A percentile compares a stretch with the other conserved stretches of the same genome.
Conservation (phyloP, 352 stramenopile species). For the Phytophthora boehmeriae region DNA sequence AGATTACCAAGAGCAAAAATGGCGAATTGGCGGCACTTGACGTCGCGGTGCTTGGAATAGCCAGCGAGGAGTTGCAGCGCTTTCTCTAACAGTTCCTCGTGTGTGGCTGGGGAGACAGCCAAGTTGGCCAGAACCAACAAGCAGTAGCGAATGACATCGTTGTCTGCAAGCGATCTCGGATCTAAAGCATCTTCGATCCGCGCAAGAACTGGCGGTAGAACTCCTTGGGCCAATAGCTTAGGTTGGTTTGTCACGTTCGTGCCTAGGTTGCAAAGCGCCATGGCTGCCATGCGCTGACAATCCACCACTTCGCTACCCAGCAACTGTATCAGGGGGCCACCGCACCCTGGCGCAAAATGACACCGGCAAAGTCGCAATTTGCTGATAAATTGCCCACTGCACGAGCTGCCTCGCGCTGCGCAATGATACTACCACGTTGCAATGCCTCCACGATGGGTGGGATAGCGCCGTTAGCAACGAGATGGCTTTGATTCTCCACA, state of each 20-base stretch:
- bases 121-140: constrained; percentile 95
- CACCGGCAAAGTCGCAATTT: constrained; percentile 95
- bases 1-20: constrained; percentile 96
- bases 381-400: constrained; percentile 94
- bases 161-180: constrained; percentile 91
- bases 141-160: constrained; percentile 95
- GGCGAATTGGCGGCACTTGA: constrained; percentile 96
- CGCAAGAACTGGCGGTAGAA: constrained; percentile 89
- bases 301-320: constrained; percentile 90
- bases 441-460: constrained; percentile 87
- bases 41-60: constrained; percentile 94
- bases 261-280: constrained; percentile 95
- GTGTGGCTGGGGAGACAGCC: constrained; percentile 84
- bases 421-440: constrained; percentile 68
- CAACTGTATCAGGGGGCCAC: constrained; percentile 87
- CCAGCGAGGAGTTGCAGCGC: constrained; percentile 89
- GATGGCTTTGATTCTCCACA: constrained; percentile 93
- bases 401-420: constrained; percentile 93
- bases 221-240: constrained; percentile 87
- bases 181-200: constrained; percentile 92
- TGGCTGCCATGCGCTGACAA: constrained; percentile 95
- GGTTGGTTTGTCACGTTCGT: constrained; percentile 95
- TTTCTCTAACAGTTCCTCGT: constrained; percentile 79
- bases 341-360: constrained; percentile 90
- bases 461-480: constrained; percentile 91